Evolutionary conservation across 768 basidiomycete genomes (phyloP).

Genomic region (Sutorius australiensis): DNA sequence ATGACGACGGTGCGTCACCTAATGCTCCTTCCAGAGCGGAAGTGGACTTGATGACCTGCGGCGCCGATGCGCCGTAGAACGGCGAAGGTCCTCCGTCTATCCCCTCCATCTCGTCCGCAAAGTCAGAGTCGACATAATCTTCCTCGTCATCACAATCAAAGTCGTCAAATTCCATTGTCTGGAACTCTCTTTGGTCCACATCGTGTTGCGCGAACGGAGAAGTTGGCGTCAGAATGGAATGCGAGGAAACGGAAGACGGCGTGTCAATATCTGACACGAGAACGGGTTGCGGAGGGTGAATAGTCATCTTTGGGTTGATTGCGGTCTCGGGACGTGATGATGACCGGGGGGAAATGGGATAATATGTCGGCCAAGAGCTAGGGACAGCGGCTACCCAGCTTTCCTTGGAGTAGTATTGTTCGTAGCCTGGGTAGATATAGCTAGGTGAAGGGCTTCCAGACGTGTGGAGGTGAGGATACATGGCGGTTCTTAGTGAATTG

Average conservation of each 20-base stretch:
- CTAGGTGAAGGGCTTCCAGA: slow-evolving; percentile 19
- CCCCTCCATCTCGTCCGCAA: slow-evolving; percentile 32
- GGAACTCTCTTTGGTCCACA: slow-evolving; percentile 4
- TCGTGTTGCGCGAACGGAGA: slow-evolving; percentile 27
- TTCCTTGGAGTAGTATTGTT: slow-evolving; percentile 23
- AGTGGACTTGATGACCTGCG: slow-evolving; percentile 29
- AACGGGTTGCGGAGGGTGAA: slow-evolving; percentile 22
- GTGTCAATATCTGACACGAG: slow-evolving; percentile 28
- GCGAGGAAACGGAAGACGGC: slow-evolving; percentile 31
- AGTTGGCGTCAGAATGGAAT: slow-evolving; percentile 29
- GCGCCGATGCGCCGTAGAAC: slow-evolving; percentile 21
- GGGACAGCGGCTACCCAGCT: slow-evolving; percentile 11
- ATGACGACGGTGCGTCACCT: slow-evolving; percentile 21
- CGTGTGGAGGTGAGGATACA: slow-evolving; percentile 27
- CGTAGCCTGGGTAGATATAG: slow-evolving; percentile 22
- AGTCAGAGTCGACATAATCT: slow-evolving; percentile 30
- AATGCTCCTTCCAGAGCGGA: slow-evolving; percentile 32
- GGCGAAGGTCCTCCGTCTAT: slow-evolving; percentile 19
- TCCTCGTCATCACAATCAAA: slow-evolving; percentile 33
- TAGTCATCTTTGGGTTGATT: slow-evolving; percentile 29
- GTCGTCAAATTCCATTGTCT: slow-evolving; percentile 30
- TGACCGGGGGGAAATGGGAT: slow-evolving; percentile 13
- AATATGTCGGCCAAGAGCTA: slow-evolving; percentile 20
- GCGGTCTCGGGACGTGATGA: slow-evolving; percentile 13
- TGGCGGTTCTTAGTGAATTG: slow-evolving; percentile 17